Evolutionary conservation across 116 monocot species (phyloP), one percentile per base, ranked within the genome.

Genomic region (Posidonia oceanica): DNA sequence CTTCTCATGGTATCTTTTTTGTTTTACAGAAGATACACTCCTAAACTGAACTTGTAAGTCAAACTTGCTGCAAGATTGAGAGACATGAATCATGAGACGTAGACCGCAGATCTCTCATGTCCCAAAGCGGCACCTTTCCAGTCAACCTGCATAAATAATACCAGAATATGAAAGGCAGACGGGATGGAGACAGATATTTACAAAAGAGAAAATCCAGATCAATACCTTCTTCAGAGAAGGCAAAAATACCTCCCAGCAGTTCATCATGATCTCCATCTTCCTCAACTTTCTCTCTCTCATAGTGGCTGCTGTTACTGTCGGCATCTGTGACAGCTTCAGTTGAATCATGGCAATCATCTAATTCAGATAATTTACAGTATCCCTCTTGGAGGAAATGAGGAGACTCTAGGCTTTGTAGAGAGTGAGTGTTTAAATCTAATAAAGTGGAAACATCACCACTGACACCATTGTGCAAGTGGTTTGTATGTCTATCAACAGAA

Each of bases 191-290:
- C 12, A 48, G 6, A 12, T 48, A 10, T 48, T 48, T 10, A 48
- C 2, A 12, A 48, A 48, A 48, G 48, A 48, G 7, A 5, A 48
- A 48, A 48, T 7, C 48, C 48, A 48, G 12, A 8, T 48, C 7
- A 12, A 36, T 48, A 85, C 84, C 84, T 78, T 87, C 94, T 82
- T 91, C 91, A 66, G 79, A 80, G 64, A 88, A 94, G 69, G 84
- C 75, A 81, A 91, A 94, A 57, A 91, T 82, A 54, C 86, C 85
- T 41, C 88, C 94, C 61, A 88, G 71, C 79, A 87, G 58, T 58
- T 91, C 91, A 75, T 94, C 91, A 66, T 85, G 85, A 70, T 90
- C 91, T 42, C 72, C 87, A 78, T 85, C 87, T 80, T 89, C 87
- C 48, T 84, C 80, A n/a, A 74, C 72, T 72, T 86, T 90, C 71